A percentile compares a stretch with the other conserved stretches of the same genome.
phyloP scores from a whole-genome alignment of 176 grass and related monocot genomes.

The Areca catechu region DNA sequence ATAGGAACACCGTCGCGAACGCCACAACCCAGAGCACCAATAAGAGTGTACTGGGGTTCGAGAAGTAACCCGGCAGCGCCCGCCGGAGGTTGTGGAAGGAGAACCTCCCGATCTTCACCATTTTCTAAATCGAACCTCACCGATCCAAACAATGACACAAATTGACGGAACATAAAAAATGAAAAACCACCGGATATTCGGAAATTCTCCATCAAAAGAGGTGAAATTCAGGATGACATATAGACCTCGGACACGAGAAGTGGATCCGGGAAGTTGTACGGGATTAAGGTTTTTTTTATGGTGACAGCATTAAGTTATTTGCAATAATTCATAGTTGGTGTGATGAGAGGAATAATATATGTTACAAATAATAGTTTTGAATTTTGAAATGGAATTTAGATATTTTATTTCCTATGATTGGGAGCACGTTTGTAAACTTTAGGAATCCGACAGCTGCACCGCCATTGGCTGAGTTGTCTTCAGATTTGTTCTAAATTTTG shows the following conservation, averaged over 20 bases:
- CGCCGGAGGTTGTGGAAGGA: slow-evolving; percentile 30
- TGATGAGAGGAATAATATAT: no score
- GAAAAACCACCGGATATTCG: not conserved
- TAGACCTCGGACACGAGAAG: not conserved
- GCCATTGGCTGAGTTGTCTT: no score
- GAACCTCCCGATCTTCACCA: slow-evolving; percentile 48
- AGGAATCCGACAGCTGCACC: no score
- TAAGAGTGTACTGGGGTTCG: slow-evolving; percentile 41
- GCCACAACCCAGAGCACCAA: slow-evolving; percentile 47
- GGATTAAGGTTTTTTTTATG: no score
- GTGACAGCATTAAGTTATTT: no score
- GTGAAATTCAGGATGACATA: slow-evolving; percentile 8
- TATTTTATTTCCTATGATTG: no score
- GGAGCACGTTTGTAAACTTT: no score
- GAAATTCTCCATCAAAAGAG: slow-evolving; percentile 14
- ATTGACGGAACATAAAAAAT: not conserved
- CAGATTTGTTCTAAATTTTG: no score
- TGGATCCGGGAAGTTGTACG: not conserved
- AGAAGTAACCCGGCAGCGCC: slow-evolving; percentile 30
- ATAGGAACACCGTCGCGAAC: slow-evolving; percentile 60
- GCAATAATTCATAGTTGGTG: no score
- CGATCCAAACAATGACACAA: not conserved
- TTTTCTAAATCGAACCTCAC: not conserved
- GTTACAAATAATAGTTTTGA: no score
- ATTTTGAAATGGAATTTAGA: no score